These are phyloP conservation scores for Candida glucosophila DNA, from an alignment of 1,139 yeast genomes.

Conservation along the genomic window DNA sequence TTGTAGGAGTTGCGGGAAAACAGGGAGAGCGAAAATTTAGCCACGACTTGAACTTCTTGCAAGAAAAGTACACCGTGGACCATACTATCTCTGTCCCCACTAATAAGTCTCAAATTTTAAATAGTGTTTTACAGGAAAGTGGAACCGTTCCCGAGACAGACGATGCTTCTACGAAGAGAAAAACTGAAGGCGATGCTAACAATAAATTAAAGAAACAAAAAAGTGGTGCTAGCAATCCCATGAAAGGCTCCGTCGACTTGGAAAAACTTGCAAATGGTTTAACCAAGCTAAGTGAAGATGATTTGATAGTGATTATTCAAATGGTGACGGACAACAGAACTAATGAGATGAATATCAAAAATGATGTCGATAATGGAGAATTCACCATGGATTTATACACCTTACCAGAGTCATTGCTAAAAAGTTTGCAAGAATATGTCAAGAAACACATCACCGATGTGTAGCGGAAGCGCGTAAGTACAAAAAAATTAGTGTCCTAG, in stretches of 20 bases:
- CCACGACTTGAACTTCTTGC: constrained; percentile 83
- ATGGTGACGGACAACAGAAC: constrained; percentile 97
- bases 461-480: constrained; percentile 6
- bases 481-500: not conserved
- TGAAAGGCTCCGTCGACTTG: constrained; percentile 71
- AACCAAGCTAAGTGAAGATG: constrained; percentile 85
- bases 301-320: constrained; percentile 87
- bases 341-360: constrained; percentile 90
- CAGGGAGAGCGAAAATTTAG: constrained; percentile 80
- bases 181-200: constrained; percentile 13
- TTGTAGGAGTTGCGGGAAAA: constrained; percentile 58
- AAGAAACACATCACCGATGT: constrained; percentile 51
- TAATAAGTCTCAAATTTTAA: constrained; percentile 59
- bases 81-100: constrained; percentile 72
- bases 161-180: constrained; percentile 20
- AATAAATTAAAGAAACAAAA: constrained; percentile 57
- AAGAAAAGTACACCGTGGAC: constrained; percentile 69
- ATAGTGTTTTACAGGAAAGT: constrained; percentile 65
- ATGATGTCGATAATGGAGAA: constrained; percentile 95
- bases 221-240: constrained; percentile 35
- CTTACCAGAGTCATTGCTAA: constrained; percentile 82
- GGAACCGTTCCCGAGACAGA: constrained; percentile 60
- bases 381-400: constrained; percentile 94
- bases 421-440: constrained; percentile 92
- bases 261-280: constrained; percentile 88